Base-by-base conservation (phyloP, 345 rosid genomes). In the Bruguiera parviflora region DNA sequence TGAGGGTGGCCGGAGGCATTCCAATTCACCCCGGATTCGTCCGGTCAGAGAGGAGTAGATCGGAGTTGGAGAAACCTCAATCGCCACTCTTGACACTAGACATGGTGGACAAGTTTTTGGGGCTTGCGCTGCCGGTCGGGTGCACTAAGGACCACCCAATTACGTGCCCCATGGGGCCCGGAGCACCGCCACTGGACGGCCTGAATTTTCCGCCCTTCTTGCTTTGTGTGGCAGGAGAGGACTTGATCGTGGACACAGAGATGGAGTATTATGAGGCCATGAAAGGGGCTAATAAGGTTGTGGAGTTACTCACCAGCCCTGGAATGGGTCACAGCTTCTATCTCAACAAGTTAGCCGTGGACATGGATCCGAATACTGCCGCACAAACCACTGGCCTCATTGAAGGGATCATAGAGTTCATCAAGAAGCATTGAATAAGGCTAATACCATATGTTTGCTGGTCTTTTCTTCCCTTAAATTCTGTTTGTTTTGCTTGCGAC, bases 301-400 rank as follows among this genome's bases (percentile, higher is more conserved):
- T 86, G 76, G 84, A 81, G 62, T 19, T 89, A 72, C 46, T 81
- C 11, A 67, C 78, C n/a, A 86, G 65, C 51, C 70, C 31, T 4
- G 89, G 85, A 37, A 72, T 86, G 87, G 85, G 84, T n/a, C 91
- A 85, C 24, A 76, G 87, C 33, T 89, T 89, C 59, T 89, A 85
- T 39, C 82, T 86, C 0, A 80, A 89, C 68, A 84, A 81, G 73
- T 76, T 85, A 9, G 88, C 91, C 0, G 51, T 85, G 13, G 84
- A 86, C 0, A 39, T 53, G 67, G 89, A 89, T 60, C 83, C 85
- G 0, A 19, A n/a, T 7, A 83, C 89, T 3, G 73, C 75, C 9
- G 71, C 68, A 0, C 77, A 77, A 56, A 78, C 91, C 35, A n/a
- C 32, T 13, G 21, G 1, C 3, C 86, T 86, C 7, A 1, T 85